phyloP scores from a whole-genome alignment of 257 asterid species.

The Mitragyna speciosa region DNA sequence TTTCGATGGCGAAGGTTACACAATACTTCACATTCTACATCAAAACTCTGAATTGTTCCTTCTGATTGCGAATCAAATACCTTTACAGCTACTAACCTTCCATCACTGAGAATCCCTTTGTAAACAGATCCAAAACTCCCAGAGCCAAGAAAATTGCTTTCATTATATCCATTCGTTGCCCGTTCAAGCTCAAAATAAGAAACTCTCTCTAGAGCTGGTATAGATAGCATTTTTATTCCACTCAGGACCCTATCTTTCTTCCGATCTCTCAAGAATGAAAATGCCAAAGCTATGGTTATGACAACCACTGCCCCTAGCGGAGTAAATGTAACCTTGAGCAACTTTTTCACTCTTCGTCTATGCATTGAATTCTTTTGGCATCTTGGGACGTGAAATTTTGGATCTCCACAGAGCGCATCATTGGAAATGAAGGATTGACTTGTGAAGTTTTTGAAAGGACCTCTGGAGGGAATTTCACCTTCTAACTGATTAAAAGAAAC shows the following conservation, averaged over 20 bases:
- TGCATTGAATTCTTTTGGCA: background rate
- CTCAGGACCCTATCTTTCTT: background rate
- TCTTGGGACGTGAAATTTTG: conserved; percentile 3
- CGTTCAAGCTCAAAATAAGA: conserved; percentile 7
- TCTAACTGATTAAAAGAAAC: conserved; percentile 12
- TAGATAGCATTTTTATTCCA: background rate
- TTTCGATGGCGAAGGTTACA: conserved; percentile 13
- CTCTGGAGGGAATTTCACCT: conserved; percentile 14
- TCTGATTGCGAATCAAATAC: conserved; percentile 10
- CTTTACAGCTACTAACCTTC: conserved; percentile 2
- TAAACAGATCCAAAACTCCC: conserved; percentile 16
- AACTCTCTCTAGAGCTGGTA: background rate
- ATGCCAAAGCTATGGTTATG: background rate
- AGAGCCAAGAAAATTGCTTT: conserved; percentile 13
- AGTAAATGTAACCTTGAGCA: background rate
- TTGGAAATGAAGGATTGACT: conserved; percentile 6
- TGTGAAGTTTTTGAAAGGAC: background rate
- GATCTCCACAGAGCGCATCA: conserved; percentile 17
- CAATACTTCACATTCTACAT: conserved; percentile 3
- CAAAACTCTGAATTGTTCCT: conserved; percentile 10
- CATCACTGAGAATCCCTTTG: conserved; percentile 11
- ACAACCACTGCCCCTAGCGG: background rate
- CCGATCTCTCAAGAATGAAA: background rate
- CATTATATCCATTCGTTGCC: conserved; percentile 3
- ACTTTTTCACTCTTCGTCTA: background rate